Evolutionary conservation across 768 basidiomycete genomes (phyloP).

Genomic region (Kondoa malvinella): DNA sequence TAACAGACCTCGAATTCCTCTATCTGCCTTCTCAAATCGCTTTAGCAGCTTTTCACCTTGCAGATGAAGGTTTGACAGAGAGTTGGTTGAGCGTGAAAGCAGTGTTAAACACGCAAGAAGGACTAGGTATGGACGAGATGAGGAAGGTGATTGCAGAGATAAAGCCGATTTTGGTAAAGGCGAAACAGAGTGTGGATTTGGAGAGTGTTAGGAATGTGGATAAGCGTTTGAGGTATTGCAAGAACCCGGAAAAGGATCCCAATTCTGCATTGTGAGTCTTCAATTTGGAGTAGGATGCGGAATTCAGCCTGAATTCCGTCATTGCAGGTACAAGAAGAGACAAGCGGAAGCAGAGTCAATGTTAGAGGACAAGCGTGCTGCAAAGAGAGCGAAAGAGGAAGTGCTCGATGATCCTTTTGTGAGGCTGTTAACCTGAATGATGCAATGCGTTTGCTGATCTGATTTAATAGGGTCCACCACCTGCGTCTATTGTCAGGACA

Average conservation of each 20-base stretch:
- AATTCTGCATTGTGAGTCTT: slow-evolving; percentile 44
- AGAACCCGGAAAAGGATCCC: slow-evolving; percentile 87
- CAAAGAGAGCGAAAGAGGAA: slow-evolving; percentile 4
- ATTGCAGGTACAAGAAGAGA: neutral
- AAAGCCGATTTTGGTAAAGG: slow-evolving; percentile 40
- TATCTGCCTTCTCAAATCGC: slow-evolving; percentile 90
- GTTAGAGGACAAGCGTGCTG: neutral
- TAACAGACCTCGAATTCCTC: slow-evolving; percentile 73
- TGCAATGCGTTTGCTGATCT: neutral
- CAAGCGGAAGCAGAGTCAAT: neutral
- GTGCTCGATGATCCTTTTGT: neutral
- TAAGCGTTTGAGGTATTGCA: slow-evolving; percentile 64
- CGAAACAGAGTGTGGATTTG: slow-evolving; percentile 52
- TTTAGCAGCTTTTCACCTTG: slow-evolving; percentile 55
- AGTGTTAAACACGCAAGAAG: neutral
- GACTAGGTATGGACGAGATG: slow-evolving; percentile 25
- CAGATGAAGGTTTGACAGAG: slow-evolving; percentile 43
- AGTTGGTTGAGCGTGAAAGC: slow-evolving; percentile 39
- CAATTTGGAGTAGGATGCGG: too few species aligned
- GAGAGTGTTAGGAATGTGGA: slow-evolving; percentile 80
- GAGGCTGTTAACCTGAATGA: neutral
- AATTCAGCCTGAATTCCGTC: too few species aligned
- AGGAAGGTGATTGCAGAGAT: slow-evolving; percentile 41
- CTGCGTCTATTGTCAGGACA: neutral
- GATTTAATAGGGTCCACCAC: neutral